A percentile compares a stretch with the other conserved stretches of the same genome.
phyloP scores from a whole-genome alignment of 2,329 filamentous ascomycete genomes.

The Exophiala dermatitidis region DNA sequence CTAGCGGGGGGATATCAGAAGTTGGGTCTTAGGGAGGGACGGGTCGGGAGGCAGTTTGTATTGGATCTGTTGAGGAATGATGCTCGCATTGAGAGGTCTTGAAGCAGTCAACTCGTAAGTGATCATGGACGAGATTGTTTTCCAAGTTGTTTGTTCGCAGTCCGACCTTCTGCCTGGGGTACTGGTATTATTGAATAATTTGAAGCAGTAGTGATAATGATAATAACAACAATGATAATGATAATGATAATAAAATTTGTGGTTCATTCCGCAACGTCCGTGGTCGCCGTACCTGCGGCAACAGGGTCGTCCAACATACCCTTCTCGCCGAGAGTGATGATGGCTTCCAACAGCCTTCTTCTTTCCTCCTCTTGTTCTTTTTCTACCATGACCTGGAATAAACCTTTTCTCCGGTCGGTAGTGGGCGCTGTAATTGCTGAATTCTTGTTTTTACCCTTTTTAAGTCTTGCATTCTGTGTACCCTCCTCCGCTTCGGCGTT shows the following conservation, averaged over 20 bases:
- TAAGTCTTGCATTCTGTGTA: not conserved
- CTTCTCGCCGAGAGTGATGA: conserved; percentile 38
- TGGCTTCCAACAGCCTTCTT: conserved; percentile 37
- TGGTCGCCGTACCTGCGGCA: not conserved
- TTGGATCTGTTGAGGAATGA: not conserved
- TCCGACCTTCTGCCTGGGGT: too few relatives aligned
- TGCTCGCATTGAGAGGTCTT: not conserved
- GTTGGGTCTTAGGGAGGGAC: conserved; percentile 41
- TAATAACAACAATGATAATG: too few relatives aligned
- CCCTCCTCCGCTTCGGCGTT: not conserved
- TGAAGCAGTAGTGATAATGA: too few relatives aligned
- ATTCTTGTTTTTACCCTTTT: conserved; percentile 28
- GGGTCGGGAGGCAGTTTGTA: conserved; percentile 37
- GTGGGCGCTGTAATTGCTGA: conserved; percentile 1
- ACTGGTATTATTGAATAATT: too few relatives aligned
- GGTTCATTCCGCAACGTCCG: not conserved
- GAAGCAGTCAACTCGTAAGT: too few relatives aligned
- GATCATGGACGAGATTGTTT: too few relatives aligned
- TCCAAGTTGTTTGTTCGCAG: too few relatives aligned
- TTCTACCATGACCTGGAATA: conserved; percentile 40
- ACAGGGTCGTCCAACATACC: conserved; percentile 32
- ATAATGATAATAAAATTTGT: not conserved
- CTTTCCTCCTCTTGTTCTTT: conserved; percentile 39
- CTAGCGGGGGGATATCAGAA: conserved; percentile 45
- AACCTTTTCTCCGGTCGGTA: conserved; percentile 32